Evolutionary conservation across 2,329 filamentous ascomycete species (phyloP).

Genomic region (Diaporthe capsici): DNA sequence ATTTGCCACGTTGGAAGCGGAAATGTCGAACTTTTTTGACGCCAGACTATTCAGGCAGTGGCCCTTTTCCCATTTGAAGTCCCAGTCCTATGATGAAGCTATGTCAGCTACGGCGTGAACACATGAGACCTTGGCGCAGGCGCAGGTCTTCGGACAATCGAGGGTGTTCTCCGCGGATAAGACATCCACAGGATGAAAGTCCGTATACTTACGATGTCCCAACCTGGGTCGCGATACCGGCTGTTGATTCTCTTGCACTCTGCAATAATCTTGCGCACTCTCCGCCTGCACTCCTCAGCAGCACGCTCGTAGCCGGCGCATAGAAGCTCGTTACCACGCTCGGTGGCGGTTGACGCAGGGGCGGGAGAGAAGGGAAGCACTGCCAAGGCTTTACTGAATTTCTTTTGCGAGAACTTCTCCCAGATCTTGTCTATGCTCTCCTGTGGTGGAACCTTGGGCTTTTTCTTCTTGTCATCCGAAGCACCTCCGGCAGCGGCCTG

Average conservation of each 20-base stretch:
- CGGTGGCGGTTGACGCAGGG: slow-evolving; percentile 62
- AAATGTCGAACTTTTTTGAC: slow-evolving; percentile 66
- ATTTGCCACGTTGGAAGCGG: slow-evolving; percentile 58
- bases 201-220: slow-evolving; percentile 65
- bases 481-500: slow-evolving; percentile 45
- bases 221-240: slow-evolving; percentile 80
- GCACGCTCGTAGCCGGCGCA: slow-evolving; percentile 74
- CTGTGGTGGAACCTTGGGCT: slow-evolving; percentile 72
- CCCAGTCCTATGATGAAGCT: slow-evolving; percentile 66
- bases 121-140: background rate
- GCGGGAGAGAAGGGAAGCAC: slow-evolving; percentile 76
- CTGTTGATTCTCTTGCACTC: slow-evolving; percentile 82
- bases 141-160: background rate
- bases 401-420: slow-evolving; percentile 71
- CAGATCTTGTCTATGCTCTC: slow-evolving; percentile 77
- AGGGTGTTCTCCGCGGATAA: background rate
- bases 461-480: slow-evolving; percentile 68
- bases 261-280: slow-evolving; percentile 72
- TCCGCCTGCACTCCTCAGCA: slow-evolving; percentile 73
- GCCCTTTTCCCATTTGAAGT: slow-evolving; percentile 76
- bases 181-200: background rate
- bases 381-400: slow-evolving; percentile 75
- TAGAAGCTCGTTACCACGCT: slow-evolving; percentile 72
- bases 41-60: slow-evolving; percentile 68
- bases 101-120: background rate